Evolutionary conservation across 306 rosid genomes (phyloP).

Genomic region (Vicia faba): DNA sequence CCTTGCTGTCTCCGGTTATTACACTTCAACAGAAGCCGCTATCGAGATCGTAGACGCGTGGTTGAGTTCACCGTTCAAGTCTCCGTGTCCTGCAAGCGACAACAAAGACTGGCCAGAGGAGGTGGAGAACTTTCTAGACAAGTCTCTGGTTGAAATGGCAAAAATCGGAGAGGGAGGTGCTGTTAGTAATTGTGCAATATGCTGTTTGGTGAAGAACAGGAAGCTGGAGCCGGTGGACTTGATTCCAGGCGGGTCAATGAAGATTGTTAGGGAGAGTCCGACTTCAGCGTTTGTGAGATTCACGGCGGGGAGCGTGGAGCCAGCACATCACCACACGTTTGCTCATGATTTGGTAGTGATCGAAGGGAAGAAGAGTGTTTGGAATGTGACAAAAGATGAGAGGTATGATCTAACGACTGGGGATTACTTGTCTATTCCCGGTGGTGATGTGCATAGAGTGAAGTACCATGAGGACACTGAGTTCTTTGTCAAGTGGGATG

Average conservation of each 20-base stretch:
- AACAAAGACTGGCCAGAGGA: constrained; percentile 67
- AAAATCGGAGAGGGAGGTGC: constrained; percentile 45
- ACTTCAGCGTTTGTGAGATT: constrained; percentile 83
- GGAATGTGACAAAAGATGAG: constrained; percentile 80
- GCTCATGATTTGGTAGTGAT: constrained; percentile 87
- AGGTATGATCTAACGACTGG: constrained; percentile 67
- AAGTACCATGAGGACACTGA: constrained; percentile 73
- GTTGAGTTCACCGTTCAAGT: constrained; percentile 73
- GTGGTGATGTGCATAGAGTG: constrained; percentile 80
- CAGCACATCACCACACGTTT: constrained; percentile 87
- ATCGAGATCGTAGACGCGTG: constrained; percentile 63
- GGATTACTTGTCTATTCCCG: constrained; percentile 75
- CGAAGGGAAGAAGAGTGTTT: constrained; percentile 79
- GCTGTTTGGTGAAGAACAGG: constrained; percentile 65
- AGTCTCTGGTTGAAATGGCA: constrained; percentile 61
- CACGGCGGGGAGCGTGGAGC: constrained; percentile 83
- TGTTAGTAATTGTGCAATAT: constrained; percentile 53
- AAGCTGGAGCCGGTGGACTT: constrained; percentile 66
- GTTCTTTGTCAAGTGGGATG: constrained; percentile 94
- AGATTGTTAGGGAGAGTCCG: constrained; percentile 74
- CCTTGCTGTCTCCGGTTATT: constrained; percentile 77
- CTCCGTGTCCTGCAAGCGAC: constrained; percentile 68
- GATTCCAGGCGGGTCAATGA: constrained; percentile 89
- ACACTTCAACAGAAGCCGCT: constrained; percentile 60
- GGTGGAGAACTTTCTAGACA: constrained; percentile 55